phyloP scores from a whole-genome alignment of 495 filamentous ascomycete species.

The Podospora bellae-mahoneyi region DNA sequence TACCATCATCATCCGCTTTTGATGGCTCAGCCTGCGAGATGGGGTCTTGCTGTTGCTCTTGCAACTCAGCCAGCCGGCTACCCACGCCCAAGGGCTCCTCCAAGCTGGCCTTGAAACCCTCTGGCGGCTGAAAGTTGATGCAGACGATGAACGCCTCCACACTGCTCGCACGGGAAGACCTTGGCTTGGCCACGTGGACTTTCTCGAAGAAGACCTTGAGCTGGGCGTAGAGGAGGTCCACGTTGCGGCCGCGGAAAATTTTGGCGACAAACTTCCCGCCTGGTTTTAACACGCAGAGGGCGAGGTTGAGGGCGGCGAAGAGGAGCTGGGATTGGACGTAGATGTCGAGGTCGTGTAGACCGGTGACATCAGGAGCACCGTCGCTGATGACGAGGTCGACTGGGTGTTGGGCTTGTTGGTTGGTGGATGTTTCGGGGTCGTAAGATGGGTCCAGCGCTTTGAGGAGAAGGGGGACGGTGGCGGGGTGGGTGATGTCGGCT shows the following conservation, averaged over 20 bases:
- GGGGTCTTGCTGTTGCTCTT: constrained; percentile 26
- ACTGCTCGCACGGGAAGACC: constrained; percentile 88
- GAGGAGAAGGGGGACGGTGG: constrained; percentile 83
- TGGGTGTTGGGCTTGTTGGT: constrained; percentile 56
- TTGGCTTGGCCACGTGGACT: constrained; percentile 87
- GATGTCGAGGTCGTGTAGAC: constrained; percentile 94
- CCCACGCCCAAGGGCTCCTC: constrained; percentile 63
- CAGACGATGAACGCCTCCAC: constrained; percentile 96
- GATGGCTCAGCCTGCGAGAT: constrained; percentile 34
- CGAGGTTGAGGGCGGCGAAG: constrained; percentile 87
- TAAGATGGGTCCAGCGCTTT: constrained; percentile 76
- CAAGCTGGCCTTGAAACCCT: constrained; percentile 61
- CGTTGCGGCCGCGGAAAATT: constrained; percentile 91
- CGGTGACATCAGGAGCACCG: constrained; percentile 94
- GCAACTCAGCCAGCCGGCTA: constrained; percentile 47
- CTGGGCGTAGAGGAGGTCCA: constrained; percentile 88
- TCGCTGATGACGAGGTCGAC: constrained; percentile 93
- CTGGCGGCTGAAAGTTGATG: constrained; percentile 70
- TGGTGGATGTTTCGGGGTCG: constrained; percentile 47
- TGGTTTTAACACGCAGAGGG: constrained; percentile 82
- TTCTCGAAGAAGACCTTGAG: constrained; percentile 83
- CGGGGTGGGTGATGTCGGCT: constrained; percentile 96
- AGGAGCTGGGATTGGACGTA: constrained; percentile 96
- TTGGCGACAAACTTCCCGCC: constrained; percentile 97
- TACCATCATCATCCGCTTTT: constrained; percentile 51